phyloP scores from a whole-genome alignment of 2,329 filamentous ascomycete species.

The Chaetoscypha palmicola region DNA sequence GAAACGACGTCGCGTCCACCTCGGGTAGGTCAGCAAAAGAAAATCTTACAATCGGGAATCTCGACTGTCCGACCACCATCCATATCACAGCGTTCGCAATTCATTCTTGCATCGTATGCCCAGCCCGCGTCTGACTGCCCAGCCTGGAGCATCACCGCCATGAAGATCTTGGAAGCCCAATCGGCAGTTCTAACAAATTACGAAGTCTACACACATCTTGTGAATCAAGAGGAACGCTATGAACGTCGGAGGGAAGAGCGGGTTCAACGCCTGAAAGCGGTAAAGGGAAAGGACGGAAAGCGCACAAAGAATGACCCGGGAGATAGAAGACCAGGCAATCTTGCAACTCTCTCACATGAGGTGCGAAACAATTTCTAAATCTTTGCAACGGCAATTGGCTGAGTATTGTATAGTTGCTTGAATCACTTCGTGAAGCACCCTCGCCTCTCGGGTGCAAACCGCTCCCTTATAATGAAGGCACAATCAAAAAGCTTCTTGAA shows the following conservation, averaged over 20 bases:
- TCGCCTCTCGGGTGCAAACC: slow-evolving; percentile 41
- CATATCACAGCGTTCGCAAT: background rate
- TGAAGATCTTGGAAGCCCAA: slow-evolving; percentile 68
- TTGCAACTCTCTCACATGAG: slow-evolving; percentile 57
- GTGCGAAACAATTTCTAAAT: slow-evolving; percentile 39
- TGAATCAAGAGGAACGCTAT: slow-evolving; percentile 46
- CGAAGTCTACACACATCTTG: slow-evolving; percentile 63
- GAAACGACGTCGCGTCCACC: background rate
- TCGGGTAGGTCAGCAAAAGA: slow-evolving; percentile 5
- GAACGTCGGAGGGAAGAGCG: slow-evolving; percentile 7
- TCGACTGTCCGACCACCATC: background rate
- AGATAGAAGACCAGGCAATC: slow-evolving; percentile 44
- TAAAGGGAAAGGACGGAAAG: slow-evolving; percentile 2
- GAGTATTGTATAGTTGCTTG: slow-evolving; percentile 42
- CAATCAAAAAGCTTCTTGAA: slow-evolving; percentile 47
- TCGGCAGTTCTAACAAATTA: slow-evolving; percentile 64
- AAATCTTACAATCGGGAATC: background rate
- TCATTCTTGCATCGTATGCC: background rate
- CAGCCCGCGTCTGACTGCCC: no score
- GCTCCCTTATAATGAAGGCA: slow-evolving; percentile 41
- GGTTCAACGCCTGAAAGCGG: slow-evolving; percentile 32
- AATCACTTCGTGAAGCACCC: slow-evolving; percentile 50
- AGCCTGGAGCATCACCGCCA: slow-evolving; percentile 10
- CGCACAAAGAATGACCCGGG: slow-evolving; percentile 11
- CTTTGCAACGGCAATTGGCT: slow-evolving; percentile 4